A percentile compares a stretch with the other conserved stretches of the same genome.
These are phyloP conservation scores for Diplocarpon rosae DNA, from an alignment of 2,329 filamentous ascomycete genomes.

Conservation along the genomic window DNA sequence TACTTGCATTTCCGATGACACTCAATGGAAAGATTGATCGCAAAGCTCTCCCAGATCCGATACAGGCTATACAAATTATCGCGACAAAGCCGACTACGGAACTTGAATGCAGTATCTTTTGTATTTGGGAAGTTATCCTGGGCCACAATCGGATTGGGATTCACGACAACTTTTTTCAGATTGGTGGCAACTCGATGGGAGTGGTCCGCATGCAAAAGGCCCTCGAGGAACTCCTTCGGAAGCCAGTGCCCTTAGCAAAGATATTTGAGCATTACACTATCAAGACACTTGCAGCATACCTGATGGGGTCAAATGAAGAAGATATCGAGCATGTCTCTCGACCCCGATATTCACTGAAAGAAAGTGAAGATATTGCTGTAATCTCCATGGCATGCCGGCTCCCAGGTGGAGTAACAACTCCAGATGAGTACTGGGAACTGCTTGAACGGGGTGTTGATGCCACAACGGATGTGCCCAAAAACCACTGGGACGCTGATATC, in stretches of 20 bases:
- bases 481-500: background rate
- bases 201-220: background rate
- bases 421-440: background rate
- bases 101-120: background rate
- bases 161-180: background rate
- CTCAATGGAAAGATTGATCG: background rate
- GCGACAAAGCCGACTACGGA: background rate
- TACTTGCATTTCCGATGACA: background rate
- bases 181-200: background rate
- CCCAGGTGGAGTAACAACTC: background rate
- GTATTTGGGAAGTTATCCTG: background rate
- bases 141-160: background rate
- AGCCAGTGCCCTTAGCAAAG: background rate
- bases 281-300: background rate
- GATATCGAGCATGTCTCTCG: background rate
- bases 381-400: background rate
- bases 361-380: background rate
- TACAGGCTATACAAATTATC: background rate
- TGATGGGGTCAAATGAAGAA: background rate
- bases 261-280: background rate
- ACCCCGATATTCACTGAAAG: background rate
- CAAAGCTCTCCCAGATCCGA: background rate
- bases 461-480: background rate
- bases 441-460: background rate
- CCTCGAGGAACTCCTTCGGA: background rate